A percentile compares a stretch with the other conserved stretches of the same genome.
These are phyloP conservation scores for Iris macrosiphon DNA, from an alignment of 106 monocot genomes.

Conservation along the genomic window DNA sequence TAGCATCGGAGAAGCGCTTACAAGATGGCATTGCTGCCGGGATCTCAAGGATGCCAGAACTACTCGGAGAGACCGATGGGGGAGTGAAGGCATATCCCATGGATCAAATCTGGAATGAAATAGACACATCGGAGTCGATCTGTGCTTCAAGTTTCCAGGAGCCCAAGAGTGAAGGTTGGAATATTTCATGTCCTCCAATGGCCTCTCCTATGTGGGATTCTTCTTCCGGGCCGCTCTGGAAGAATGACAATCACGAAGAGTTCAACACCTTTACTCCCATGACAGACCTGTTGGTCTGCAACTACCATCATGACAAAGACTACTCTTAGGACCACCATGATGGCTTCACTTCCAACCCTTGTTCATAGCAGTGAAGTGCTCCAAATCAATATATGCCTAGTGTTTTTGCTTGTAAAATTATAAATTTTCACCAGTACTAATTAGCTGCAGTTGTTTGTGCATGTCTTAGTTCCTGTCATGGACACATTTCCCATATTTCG, in stretches of 20 bases:
- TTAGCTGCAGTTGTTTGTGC: no score
- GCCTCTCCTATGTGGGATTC: slow-evolving; percentile 18
- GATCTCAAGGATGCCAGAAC: background rate
- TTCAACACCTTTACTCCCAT: slow-evolving; percentile 2
- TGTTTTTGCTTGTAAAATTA: no score
- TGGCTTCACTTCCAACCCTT: no score
- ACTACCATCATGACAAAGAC: slow-evolving; percentile 4
- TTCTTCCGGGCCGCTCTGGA: slow-evolving; percentile 23
- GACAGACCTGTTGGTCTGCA: background rate
- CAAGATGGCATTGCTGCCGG: background rate
- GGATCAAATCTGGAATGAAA: slow-evolving; percentile 45
- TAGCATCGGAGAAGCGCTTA: no score
- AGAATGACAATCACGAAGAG: slow-evolving; percentile 24
- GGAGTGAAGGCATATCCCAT: slow-evolving; percentile 19
- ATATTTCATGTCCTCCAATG: background rate
- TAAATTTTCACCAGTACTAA: no score
- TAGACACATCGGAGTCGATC: slow-evolving; percentile 10
- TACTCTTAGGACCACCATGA: no score
- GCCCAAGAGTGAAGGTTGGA: slow-evolving; percentile 9
- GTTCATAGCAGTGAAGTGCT: no score
- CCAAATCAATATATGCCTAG: no score
- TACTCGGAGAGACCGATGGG: background rate
- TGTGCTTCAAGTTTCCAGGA: slow-evolving; percentile 11
- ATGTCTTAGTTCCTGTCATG: no score
- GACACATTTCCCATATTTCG: no score